Conservation (phyloP, 441 rosid genomes). For the Croton setiger region DNA sequence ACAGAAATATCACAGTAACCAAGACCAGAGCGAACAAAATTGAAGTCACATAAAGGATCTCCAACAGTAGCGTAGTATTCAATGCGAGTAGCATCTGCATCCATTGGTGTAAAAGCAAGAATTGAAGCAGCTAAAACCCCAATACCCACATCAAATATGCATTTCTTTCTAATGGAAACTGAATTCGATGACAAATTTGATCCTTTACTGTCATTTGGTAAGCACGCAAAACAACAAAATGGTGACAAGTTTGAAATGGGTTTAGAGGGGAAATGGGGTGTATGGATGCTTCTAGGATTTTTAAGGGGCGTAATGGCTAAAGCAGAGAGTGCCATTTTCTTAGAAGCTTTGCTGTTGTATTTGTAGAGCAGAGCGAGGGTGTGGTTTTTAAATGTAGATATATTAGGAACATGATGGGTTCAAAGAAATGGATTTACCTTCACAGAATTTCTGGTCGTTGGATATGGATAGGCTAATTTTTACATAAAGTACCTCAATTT, state of each 20-base stretch:
- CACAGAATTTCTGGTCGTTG: conserved; percentile 24
- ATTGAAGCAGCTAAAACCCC: conserved; percentile 70
- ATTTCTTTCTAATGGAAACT: conserved; percentile 31
- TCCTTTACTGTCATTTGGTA: conserved; percentile 22
- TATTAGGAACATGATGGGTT: conserved; percentile 2
- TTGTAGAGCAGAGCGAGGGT: background rate
- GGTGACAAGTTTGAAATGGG: conserved; percentile 22
- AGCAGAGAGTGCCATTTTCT: conserved; percentile 42
- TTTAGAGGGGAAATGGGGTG: conserved; percentile 7
- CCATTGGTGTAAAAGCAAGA: conserved; percentile 51
- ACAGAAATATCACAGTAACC: conserved; percentile 72
- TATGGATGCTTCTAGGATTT: conserved; percentile 11
- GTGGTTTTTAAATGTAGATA: conserved; percentile 15
- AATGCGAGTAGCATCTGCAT: conserved; percentile 80
- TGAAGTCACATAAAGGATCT: conserved; percentile 73
- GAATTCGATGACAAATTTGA: conserved; percentile 18
- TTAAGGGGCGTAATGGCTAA: conserved; percentile 38
- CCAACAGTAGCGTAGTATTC: conserved; percentile 81
- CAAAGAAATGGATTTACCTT: background rate
- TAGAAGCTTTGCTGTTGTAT: background rate
- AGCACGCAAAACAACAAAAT: conserved; percentile 29
- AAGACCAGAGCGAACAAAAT: conserved; percentile 65
- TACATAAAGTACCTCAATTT: too few species aligned
- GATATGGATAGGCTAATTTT: conserved; percentile 40
- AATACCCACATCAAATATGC: conserved; percentile 42